Base-by-base conservation (phyloP, 345 rosid genomes). In the Dovyalis caffra region DNA sequence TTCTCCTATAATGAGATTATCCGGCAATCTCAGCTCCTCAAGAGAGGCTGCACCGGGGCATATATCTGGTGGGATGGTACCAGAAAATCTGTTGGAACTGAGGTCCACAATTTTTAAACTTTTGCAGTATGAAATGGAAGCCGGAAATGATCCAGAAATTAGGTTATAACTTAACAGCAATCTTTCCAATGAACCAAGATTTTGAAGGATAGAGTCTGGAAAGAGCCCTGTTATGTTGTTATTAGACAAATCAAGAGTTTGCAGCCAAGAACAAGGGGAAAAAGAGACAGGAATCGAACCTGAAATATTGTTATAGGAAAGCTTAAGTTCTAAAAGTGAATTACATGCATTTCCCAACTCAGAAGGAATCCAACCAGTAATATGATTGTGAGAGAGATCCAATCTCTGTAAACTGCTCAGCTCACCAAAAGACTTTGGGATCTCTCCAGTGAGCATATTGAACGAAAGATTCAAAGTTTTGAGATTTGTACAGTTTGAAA, bases 191-290 rank as follows among this genome's bases (percentile, higher is more conserved):
- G 96, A 83, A 7, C 84, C 84, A 1, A 95, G 86, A 32, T 76
- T 89, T 65, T 57, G 68, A 16, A 92, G 93, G 75, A 92, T 77
- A 3, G 77, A 79, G 78, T 86, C 87, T 0, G 93, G 93, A 45
- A 95, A 90, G 51, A 87, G 86, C 43, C 99, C 99, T 0, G 99
- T 83, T 64, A 95, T 74, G 66, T 90, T 91, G 86, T 95, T 95
- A 85, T 87, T 95, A 33, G 99, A 95, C 57, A 95, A 82, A 80
- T 95, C 96, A 32, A 95, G 89, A 65, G 65, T 40, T 75, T 88
- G 91, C 72, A 95, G 81, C 90, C 75, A 87, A 37, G 93, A 87
- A 68, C 99, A 95, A 0, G 92, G 70, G 7, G 97, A 86, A 35
- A 95, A 82, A 5, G 92, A 77, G 38, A 29, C 79, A 20, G 98